Evolutionary conservation across 495 filamentous ascomycete species (phyloP).

Genomic region (Geoglossum glabrum): DNA sequence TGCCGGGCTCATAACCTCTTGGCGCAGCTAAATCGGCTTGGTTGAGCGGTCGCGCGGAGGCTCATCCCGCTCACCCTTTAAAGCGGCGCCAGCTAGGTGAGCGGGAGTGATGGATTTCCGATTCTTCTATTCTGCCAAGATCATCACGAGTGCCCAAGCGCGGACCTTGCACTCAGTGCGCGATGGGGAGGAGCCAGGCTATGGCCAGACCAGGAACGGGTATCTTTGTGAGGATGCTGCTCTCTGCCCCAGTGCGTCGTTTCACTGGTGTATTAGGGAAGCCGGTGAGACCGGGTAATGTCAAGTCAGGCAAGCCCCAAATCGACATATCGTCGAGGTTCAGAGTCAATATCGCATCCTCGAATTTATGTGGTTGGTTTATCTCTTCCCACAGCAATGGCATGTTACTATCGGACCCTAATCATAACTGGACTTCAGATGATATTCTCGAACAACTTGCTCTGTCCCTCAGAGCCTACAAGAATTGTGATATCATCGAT

Average conservation of each 20-base stretch:
- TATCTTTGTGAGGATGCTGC: neutral
- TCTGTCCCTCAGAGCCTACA: slow-evolving; percentile 38
- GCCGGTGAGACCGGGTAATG: neutral
- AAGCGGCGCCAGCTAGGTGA: too few species aligned
- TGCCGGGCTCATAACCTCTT: too few species aligned
- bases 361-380: slow-evolving; percentile 38
- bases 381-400: neutral
- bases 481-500: slow-evolving; percentile 64
- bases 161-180: too few species aligned
- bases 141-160: too few species aligned
- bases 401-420: neutral
- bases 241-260: neutral
- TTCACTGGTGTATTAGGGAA: neutral
- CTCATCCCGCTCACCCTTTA: too few species aligned
- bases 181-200: neutral
- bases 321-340: neutral
- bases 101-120: too few species aligned
- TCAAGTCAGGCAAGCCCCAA: neutral
- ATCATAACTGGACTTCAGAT: slow-evolving; percentile 17
- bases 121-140: too few species aligned
- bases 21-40: too few species aligned
- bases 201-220: neutral
- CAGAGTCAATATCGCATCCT: slow-evolving; percentile 29
- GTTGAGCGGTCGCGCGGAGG: too few species aligned
- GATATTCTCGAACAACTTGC: slow-evolving; percentile 31